Conservation (phyloP, 495 filamentous ascomycete genomes). For the Achaetomiella virescens region DNA sequence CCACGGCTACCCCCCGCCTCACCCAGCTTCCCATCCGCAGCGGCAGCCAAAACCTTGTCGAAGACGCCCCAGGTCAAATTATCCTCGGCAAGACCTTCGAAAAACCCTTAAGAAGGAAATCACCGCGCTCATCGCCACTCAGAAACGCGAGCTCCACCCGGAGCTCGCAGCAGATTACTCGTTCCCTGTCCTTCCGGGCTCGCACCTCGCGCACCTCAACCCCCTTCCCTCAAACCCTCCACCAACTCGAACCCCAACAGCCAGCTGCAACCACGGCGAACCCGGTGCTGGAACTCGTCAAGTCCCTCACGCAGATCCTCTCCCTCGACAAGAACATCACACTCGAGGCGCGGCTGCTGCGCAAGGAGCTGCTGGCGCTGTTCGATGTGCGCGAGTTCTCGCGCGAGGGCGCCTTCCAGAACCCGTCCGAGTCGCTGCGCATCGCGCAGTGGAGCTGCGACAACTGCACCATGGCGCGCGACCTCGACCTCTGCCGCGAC, state of each 20-base stretch:
- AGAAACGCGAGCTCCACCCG: slow-evolving; percentile 84
- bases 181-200: slow-evolving; percentile 81
- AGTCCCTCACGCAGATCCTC: slow-evolving; percentile 83
- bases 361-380: slow-evolving; percentile 79
- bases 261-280: slow-evolving; percentile 45
- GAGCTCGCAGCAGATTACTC: slow-evolving; percentile 80
- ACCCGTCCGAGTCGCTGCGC: slow-evolving; percentile 70
- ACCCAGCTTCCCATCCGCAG: slow-evolving; percentile 64
- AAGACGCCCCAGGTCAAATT: slow-evolving; percentile 51
- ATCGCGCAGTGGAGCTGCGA: slow-evolving; percentile 75
- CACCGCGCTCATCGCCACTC: slow-evolving; percentile 65
- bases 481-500: slow-evolving; percentile 93
- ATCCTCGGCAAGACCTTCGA: slow-evolving; percentile 73
- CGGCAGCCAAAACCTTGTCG: slow-evolving; percentile 51
- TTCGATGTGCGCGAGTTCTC: slow-evolving; percentile 95
- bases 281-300: slow-evolving; percentile 83
- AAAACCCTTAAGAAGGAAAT: slow-evolving; percentile 88
- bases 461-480: slow-evolving; percentile 78
- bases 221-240: neutral
- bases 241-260: slow-evolving; percentile 9
- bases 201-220: slow-evolving; percentile 41
- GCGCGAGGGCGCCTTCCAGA: slow-evolving; percentile 76
- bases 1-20: slow-evolving; percentile 57
- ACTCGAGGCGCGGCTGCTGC: slow-evolving; percentile 75
- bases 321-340: slow-evolving; percentile 81